Evolutionary conservation across 2,329 filamentous ascomycete species (phyloP), one percentile per base, ranked within the genome.

Genomic region (Alternaria hordeiaustralica): DNA sequence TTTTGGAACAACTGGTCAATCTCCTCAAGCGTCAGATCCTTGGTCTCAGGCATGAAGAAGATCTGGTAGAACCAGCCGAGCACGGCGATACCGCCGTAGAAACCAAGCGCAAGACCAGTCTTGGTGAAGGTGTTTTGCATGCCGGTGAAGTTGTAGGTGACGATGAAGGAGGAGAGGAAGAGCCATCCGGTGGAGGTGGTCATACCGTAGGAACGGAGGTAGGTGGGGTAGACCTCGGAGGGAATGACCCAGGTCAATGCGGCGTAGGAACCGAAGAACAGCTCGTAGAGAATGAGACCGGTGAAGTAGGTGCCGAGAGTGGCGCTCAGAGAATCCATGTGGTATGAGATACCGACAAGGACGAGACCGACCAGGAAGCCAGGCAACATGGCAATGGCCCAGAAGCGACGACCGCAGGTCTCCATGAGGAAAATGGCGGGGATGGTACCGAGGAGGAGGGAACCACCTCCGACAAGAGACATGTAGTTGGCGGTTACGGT

Each of bases 1-100:
- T 86, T 84, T 54, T 86, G 84, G 75, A 92, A 92, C 20, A 92
- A 82, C 41, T 87, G 80, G 64, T 92, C 90, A 63, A 92, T 92
- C 78, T 92, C 90, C 79, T 92, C 90, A 0, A 92, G 85, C 2
- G 87, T 87, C 77, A 83, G 82, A 76, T 89, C 87, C 83, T 92
- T 92, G 3, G 90, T 92, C 82, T 92, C 89, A 0, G 89, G 90
- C 90, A 92, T 92, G 80, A 92, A 92, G 54, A 92, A 75, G 50
- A 92, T 82, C 80, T 92, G 90, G 78, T 92, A 92, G 69, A 91
- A 82, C 86, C 89, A 91, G 12, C 89, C 90, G 0, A 92, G 10
- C 0, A 90, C 84, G 0, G 90, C 90, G 58, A 92, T 92, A 15
- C 90, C 90, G 5, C 90, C 90, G 76, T 92, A 93, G 79, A 93